phyloP scores from a whole-genome alignment of 73 alveolate species.

The Paramecium sexaurelia region DNA sequence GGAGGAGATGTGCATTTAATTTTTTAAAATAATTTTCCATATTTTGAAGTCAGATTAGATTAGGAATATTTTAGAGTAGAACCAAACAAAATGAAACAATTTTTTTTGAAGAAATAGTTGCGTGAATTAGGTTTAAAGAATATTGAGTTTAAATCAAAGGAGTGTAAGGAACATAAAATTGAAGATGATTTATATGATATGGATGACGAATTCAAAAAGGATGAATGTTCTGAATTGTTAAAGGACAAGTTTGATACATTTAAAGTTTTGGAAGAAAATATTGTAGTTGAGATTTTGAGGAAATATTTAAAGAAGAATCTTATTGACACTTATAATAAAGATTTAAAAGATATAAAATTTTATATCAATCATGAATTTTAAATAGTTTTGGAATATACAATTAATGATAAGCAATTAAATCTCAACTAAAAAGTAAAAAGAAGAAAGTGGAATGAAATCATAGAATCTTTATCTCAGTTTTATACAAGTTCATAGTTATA shows the following conservation, averaged over 20 bases:
- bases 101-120: background rate
- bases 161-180: background rate
- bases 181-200: background rate
- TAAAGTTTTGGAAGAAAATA: background rate
- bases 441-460: background rate
- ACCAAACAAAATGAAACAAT: background rate
- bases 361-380: background rate
- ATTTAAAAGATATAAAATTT: background rate
- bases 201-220: background rate
- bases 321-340: background rate
- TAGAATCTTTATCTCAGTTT: background rate
- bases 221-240: background rate
- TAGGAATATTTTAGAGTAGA: background rate
- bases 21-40: background rate
- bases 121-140: background rate
- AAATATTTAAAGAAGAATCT: background rate
- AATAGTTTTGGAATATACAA: background rate
- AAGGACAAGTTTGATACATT: slow-evolving; percentile 1
- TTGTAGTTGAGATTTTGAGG: background rate
- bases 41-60: background rate
- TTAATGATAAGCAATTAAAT: background rate
- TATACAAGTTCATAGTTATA: background rate
- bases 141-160: background rate
- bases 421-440: background rate
- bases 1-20: slow-evolving; percentile 1